A percentile compares a stretch with the other conserved stretches of the same genome.
Conservation (phyloP, 805 yeast genomes). For the Henningerozyma blattae region DNA sequence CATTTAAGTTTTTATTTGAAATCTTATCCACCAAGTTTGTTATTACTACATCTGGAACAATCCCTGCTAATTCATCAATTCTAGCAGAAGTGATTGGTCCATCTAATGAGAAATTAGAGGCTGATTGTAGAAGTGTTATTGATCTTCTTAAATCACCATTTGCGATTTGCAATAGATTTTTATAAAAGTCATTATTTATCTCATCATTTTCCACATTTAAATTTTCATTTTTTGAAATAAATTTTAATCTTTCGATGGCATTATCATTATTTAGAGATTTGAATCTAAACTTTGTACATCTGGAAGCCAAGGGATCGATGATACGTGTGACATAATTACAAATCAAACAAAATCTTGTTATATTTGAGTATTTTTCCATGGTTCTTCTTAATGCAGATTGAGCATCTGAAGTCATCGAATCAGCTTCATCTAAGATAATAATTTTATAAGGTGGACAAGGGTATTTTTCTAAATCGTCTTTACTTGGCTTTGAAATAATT, state of each 20-base stretch:
- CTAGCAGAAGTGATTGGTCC: conserved; percentile 31
- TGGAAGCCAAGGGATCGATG: conserved; percentile 90
- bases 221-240: conserved; percentile 41
- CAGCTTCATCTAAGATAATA: conserved; percentile 89
- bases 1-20: conserved; percentile 21
- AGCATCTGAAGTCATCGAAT: conserved; percentile 95
- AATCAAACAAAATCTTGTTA: conserved; percentile 85
- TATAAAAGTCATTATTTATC: conserved; percentile 28
- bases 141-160: conserved; percentile 90
- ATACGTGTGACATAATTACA: conserved; percentile 96
- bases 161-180: conserved; percentile 57
- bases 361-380: conserved; percentile 80
- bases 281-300: conserved; percentile 93
- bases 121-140: conserved; percentile 79
- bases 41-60: conserved; percentile 43
- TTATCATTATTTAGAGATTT: conserved; percentile 58
- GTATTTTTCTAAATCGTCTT: conserved; percentile 55
- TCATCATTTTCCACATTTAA: conserved; percentile 30
- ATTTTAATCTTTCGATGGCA: conserved; percentile 56
- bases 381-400: conserved; percentile 92
- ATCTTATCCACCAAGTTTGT: conserved; percentile 29
- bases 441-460: conserved; percentile 97
- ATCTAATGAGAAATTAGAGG: conserved; percentile 36
- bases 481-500: conserved; percentile 68
- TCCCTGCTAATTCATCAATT: conserved; percentile 67